A percentile compares a stretch with the other conserved stretches of the same genome.
Evolutionary conservation across 1,284 basidiomycete species (phyloP).

Genomic region (Tilletia indica): DNA sequence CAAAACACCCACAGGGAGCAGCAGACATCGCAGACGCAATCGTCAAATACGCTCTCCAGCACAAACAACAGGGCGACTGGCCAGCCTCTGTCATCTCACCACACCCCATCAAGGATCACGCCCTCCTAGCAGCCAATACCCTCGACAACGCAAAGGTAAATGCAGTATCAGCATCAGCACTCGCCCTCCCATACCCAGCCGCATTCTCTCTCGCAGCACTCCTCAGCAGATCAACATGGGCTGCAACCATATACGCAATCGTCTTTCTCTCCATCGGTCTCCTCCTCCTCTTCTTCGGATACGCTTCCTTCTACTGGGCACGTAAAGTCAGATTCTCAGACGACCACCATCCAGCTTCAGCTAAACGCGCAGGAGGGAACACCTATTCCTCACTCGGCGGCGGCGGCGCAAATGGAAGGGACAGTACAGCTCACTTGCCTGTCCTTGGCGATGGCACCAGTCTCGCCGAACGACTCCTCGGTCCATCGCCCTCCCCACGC

Average conservation of each 20-base stretch:
- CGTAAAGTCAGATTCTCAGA: constrained; percentile 20
- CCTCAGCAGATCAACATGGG: constrained; percentile 29
- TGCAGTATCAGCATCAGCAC: neutral
- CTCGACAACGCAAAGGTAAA: constrained; percentile 5
- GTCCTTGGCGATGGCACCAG: constrained; percentile 8
- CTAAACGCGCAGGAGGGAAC: neutral
- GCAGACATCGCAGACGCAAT: constrained; percentile 36
- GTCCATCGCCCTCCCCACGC: neutral
- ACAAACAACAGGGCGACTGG: constrained; percentile 28
- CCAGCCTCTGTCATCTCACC: constrained; percentile 19
- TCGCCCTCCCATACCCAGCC: neutral
- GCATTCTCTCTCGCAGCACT: constrained; percentile 30
- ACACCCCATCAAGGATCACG: constrained; percentile 7
- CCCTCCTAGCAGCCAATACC: neutral
- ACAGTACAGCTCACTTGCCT: neutral
- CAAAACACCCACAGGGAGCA: constrained; percentile 30
- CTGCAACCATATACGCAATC: constrained; percentile 37
- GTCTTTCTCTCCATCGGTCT: constrained; percentile 38
- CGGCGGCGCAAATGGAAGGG: neutral
- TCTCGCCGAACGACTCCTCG: neutral
- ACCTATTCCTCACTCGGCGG: neutral
- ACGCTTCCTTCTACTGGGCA: constrained; percentile 45
- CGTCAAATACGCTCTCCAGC: constrained; percentile 29
- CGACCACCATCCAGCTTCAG: neutral
- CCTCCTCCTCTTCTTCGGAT: constrained; percentile 44